Evolutionary conservation across 768 basidiomycete species (phyloP), one percentile per base, ranked within the genome.

Genomic region (Multifurca ochricompacta): DNA sequence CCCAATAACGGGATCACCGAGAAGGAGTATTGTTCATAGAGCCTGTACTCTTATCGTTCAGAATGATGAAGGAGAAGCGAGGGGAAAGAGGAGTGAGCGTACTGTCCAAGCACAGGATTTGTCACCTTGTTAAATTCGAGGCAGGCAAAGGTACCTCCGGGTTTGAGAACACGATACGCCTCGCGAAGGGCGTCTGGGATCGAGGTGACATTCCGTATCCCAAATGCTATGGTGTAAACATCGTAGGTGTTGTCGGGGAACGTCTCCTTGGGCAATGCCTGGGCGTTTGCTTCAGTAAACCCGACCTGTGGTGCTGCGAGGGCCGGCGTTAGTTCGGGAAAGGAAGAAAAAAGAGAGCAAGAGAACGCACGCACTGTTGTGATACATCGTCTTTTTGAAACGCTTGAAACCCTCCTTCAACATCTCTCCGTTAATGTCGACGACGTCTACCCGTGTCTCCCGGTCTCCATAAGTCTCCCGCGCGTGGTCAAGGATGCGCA

Each of bases 221-320:
- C 95, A 63, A 99, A 99, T 0, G 96, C 92, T 67, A 99, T 97
- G 25, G 96, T 99, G 73, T 99, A 99, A 16, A 97, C 73, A 71
- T 99, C 93, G 60, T 94, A 91, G 16, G 89, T 80, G 68, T 91
- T 82, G 63, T 87, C 81, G 5, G 78, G 73, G 67, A 99, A 93
- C 51, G 79, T 73, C 5, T 78, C 73, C 35, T 70, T 58, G 1
- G 84, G 77, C 16, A 99, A 72, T 11, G 75, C 75, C 66, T 98
- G 93, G 3, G 96, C 96, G 65, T 99, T 97, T 32, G 85, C 89
- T 66, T 95, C 89, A 56, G 85, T 82, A 69, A 99, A 98, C 14
- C 85, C 80, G 58, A 99, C 80, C 71, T 96, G 94, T 13, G 91
- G 88, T 19, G 93, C 93, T 96, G 62, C 10, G 36, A 31, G 11